Conservation (phyloP, 2,329 filamentous ascomycete species). For the Aspergillus pseudotamarii region DNA sequence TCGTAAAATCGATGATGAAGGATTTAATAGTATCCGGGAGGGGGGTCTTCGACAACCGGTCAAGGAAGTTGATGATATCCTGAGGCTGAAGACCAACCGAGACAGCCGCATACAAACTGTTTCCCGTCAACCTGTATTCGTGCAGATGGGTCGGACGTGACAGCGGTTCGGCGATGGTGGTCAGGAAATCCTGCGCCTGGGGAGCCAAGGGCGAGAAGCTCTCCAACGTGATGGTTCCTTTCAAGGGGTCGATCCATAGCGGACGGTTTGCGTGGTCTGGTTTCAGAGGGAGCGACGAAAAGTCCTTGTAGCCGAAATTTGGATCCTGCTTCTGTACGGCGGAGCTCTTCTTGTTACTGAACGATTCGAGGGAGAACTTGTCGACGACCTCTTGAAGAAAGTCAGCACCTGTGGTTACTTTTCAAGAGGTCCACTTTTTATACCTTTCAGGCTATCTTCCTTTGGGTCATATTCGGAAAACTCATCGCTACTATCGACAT, state of each 20-base stretch:
- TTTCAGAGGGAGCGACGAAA: conserved; percentile 80
- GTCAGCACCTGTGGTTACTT: conserved; percentile 26
- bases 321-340: conserved; percentile 51
- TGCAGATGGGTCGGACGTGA: conserved; percentile 89
- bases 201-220: conserved; percentile 87
- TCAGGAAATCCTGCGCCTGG: conserved; percentile 90
- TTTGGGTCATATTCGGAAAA: conserved; percentile 57
- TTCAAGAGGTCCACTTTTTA: conserved; percentile 20
- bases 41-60: conserved; percentile 85
- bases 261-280: conserved; percentile 87
- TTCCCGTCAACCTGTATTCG: conserved; percentile 88
- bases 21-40: conserved; percentile 77
- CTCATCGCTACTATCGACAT: conserved; percentile 59
- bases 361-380: conserved; percentile 57
- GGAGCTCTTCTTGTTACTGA: conserved; percentile 50
- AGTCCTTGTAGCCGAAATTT: conserved; percentile 69
- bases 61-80: conserved; percentile 87
- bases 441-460: conserved; percentile 53
- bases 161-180: conserved; percentile 90
- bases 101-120: conserved; percentile 93
- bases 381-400: conserved; percentile 48
- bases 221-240: conserved; percentile 87
- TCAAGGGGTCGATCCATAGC: conserved; percentile 88
- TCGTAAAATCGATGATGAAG: conserved; percentile 81
- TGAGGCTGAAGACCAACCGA: conserved; percentile 87